Base-by-base conservation (phyloP, 768 basidiomycete species). In the Megacollybia marginata region DNA sequence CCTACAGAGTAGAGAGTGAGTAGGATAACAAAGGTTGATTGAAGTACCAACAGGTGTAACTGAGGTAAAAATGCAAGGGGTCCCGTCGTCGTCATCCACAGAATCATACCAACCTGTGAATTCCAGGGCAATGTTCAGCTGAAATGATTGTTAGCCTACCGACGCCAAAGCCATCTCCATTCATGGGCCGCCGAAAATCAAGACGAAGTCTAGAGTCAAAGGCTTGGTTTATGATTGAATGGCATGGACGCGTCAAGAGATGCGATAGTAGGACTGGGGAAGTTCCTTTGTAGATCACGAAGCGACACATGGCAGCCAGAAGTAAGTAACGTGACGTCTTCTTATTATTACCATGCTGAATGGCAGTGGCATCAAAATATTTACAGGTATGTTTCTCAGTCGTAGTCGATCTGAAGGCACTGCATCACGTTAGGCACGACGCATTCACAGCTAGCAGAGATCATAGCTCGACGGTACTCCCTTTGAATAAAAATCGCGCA, bases 141-240 rank as follows among this genome's bases (percentile, higher is more conserved):
- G 34, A 32, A 46, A 33, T 20, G 13, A 16, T 18, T 4, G 46
- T 33, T 12, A 33, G 2, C 7, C 20, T 44, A 57, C 84, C 89
- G 15, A 98, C 92, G 28, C 95, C 95, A 64, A 98, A 98, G 0
- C 95, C 95, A 63, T 97, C 94, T 9, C 91, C 90, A 56, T 92
- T 92, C 67, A 92, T 91, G n/a, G 90, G 91, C 53, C 89, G 68
- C 49, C 90, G 74, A 55, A 71, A 75, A 60, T 92, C 90, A 47
- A 92, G 64, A 16, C 95, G 80, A 32, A 99, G 73, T 8, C 94
- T 79, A 18, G 92, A 94, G 68, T 97, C 95, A 59, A 92, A 94
- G 0, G 95, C 92, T 69, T 96, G 92, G 64, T 95, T 95, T 64
- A 94, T 96, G 69, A 97, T 96, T 3, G 89, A 92, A 69, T 97